Evolutionary conservation across 1,284 basidiomycete species (phyloP), one percentile per base, ranked within the genome.

Genomic region (Puccinia novopanici): DNA sequence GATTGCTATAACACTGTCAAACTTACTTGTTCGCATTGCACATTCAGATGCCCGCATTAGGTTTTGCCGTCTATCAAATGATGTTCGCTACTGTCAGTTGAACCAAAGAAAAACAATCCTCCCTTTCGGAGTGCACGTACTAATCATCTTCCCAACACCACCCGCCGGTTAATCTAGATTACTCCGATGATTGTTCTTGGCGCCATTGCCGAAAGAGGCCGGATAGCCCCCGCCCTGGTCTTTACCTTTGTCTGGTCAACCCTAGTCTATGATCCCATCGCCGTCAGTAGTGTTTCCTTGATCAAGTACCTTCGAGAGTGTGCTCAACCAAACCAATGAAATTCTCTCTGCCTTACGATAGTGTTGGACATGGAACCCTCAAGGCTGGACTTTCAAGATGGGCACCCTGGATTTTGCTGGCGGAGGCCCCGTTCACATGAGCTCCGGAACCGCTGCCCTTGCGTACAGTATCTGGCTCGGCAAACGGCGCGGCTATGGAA

Each of bases 241-340:
- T 98, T 97, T 87, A 89, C 92, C 83, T 98, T 98, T 86, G 85
- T 91, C 81, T 99, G 96, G 95, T 88, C 92, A 15, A 98, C 95
- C 3, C 87, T 98, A 82, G 95, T 97, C 48, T 98, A 98, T 87
- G 92, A 94, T 84, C 93, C 93, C 10, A 92, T 95, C 83, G 93
- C 75, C 12, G 80, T 84, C 83, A 82, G 85, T 45, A 45, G n/a
- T n/a, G n/a, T n/a, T n/a, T 15, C 24, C 10, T 27, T 42, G 13
- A n/a, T 67, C 65, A 22, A 2, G 72, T 52, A 17, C 15, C 45
- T n/a, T 22, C 2, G n/a, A 30, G 50, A 9, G 22, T 42, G 45
- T 52, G 2, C 19, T 12, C 34, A 59, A 74, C 55, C 34, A 52
- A 40, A 63, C 59, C 9, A 15, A 52, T 10, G 4, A 52, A 12